Evolutionary conservation across 257 asterid species (phyloP).

Genomic region (Jacaranda mimosifolia): DNA sequence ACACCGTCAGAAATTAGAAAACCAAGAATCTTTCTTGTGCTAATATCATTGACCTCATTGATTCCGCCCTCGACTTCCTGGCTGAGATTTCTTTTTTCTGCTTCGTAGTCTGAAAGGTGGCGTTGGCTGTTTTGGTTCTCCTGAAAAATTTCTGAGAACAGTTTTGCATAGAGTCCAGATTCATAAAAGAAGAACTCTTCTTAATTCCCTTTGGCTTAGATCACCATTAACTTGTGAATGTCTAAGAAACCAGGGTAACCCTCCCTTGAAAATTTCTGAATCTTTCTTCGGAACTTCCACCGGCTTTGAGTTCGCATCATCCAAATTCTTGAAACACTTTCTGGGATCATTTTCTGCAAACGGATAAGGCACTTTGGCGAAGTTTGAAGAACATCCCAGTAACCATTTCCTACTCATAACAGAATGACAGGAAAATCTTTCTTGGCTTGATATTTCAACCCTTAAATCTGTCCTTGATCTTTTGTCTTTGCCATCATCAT

Average conservation of each 20-base stretch:
- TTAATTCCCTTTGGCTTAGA: constrained; percentile 38
- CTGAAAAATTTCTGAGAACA: constrained; percentile 59
- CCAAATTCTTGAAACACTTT: constrained; percentile 32
- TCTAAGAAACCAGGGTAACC: constrained; percentile 56
- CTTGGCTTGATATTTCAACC: too few species aligned
- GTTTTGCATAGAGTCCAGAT: constrained; percentile 72
- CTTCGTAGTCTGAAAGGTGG: constrained; percentile 33
- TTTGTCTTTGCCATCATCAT: constrained; percentile 32
- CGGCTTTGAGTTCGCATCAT: constrained; percentile 31
- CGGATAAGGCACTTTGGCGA: neutral
- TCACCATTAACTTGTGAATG: constrained; percentile 44
- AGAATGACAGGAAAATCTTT: too few species aligned
- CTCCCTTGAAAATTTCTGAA: constrained; percentile 31
- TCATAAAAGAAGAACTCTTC: constrained; percentile 59
- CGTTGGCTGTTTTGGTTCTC: constrained; percentile 41
- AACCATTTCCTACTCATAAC: too few species aligned
- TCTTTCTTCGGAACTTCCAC: constrained; percentile 29
- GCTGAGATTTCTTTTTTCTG: constrained; percentile 41
- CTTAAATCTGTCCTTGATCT: constrained; percentile 24
- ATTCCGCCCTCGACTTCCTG: neutral
- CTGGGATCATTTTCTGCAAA: constrained; percentile 20
- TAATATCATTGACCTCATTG: constrained; percentile 26
- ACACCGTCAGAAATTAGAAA: constrained; percentile 32
- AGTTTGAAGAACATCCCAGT: neutral
- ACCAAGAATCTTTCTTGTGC: constrained; percentile 34